phyloP scores from a whole-genome alignment of 2,329 filamentous ascomycete species.

The Phyllosticta citribraziliensis region DNA sequence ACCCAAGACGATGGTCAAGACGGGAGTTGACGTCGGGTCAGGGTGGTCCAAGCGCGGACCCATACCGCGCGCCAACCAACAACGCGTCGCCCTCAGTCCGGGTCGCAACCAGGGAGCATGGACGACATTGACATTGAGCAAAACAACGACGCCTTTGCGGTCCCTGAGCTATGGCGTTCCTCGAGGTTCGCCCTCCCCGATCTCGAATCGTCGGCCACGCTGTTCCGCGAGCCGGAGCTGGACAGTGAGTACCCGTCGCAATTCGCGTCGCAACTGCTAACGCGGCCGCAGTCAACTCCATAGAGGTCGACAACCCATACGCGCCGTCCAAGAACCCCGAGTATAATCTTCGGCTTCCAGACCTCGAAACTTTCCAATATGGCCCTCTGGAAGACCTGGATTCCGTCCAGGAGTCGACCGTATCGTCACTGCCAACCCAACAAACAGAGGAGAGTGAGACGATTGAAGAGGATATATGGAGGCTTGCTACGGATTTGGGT shows the following conservation, averaged over 20 bases:
- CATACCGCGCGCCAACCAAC: background rate
- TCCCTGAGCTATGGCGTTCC: constrained; percentile 50
- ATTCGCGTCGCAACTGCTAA: constrained; percentile 13
- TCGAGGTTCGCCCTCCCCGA: constrained; percentile 36
- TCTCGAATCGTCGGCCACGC: constrained; percentile 14
- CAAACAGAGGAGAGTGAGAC: constrained; percentile 16
- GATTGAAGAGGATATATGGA: constrained; percentile 30
- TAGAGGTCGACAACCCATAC: constrained; percentile 31
- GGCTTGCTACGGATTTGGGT: constrained; percentile 24
- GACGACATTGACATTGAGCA: constrained; percentile 16
- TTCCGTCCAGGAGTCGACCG: constrained; percentile 21
- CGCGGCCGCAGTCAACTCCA: constrained; percentile 21
- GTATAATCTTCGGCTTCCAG: constrained; percentile 26
- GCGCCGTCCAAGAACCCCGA: constrained; percentile 25
- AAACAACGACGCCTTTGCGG: constrained; percentile 49
- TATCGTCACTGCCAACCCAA: constrained; percentile 17
- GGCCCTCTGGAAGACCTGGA: constrained; percentile 27
- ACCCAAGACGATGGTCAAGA: background rate
- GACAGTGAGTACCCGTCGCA: constrained; percentile 24
- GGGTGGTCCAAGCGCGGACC: background rate
- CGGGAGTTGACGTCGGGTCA: background rate
- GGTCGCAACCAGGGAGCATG: constrained; percentile 3
- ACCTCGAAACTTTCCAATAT: constrained; percentile 31
- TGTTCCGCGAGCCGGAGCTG: constrained; percentile 26
- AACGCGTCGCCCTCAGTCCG: constrained; percentile 5